Conservation (phyloP, 768 basidiomycete genomes). For the Galerina sulciceps region DNA sequence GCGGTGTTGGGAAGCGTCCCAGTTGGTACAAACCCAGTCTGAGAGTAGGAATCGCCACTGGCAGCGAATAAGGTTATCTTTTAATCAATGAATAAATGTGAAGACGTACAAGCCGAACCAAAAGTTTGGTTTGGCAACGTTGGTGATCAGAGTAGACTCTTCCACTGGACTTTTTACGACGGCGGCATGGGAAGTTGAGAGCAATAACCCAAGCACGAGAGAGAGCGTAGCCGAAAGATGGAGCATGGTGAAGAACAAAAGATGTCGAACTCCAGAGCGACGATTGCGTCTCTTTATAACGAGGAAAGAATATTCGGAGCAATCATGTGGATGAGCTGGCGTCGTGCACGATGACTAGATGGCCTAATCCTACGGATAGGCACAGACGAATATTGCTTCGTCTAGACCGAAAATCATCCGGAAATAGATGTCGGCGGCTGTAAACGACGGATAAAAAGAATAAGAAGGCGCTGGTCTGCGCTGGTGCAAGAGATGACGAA, state of each 20-base stretch:
- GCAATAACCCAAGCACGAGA: conserved; percentile 13
- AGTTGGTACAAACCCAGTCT: conserved; percentile 52
- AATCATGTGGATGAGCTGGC: background rate
- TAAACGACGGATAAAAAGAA: too few species aligned
- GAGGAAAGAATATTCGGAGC: background rate
- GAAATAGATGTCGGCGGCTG: too few species aligned
- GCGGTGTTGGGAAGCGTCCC: conserved; percentile 43
- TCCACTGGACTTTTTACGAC: background rate
- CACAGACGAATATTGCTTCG: too few species aligned
- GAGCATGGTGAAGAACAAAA: conserved; percentile 9
- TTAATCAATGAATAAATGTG: background rate
- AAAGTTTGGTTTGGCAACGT: conserved; percentile 17
- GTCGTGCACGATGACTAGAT: background rate
- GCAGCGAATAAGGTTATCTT: background rate
- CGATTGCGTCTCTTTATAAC: background rate
- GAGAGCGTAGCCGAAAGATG: conserved; percentile 11
- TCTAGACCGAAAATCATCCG: too few species aligned
- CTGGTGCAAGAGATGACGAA: too few species aligned
- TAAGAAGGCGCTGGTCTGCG: too few species aligned
- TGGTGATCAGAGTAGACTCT: conserved; percentile 1
- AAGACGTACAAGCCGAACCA: conserved; percentile 63
- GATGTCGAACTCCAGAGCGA: background rate
- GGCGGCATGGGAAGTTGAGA: background rate
- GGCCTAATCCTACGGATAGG: too few species aligned
- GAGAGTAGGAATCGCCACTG: conserved; percentile 64